A percentile compares a stretch with the other conserved stretches of the same genome.
phyloP scores from a whole-genome alignment of 225 moss, liverwort and hornwort genomes.

The Rhytidiadelphus loreus region DNA sequence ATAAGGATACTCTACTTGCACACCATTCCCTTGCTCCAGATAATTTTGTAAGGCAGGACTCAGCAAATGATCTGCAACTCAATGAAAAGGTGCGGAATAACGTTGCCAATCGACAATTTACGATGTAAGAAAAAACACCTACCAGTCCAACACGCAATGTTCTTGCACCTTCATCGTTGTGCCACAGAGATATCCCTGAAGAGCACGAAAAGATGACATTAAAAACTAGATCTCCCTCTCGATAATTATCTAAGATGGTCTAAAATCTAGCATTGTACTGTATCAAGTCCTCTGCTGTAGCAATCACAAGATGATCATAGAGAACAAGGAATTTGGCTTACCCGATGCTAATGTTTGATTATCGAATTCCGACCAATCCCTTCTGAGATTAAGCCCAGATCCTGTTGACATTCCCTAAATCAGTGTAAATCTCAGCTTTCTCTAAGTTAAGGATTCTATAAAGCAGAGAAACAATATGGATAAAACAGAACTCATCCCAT shows the following conservation, averaged over 20 bases:
- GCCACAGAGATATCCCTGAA: conserved; percentile 44
- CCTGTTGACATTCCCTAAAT: conserved; percentile 7
- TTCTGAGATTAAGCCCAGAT: conserved; percentile 16
- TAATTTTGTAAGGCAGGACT: background rate
- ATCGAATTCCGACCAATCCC: conserved; percentile 3
- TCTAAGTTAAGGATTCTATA: background rate
- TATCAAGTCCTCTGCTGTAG: background rate
- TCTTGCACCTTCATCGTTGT: conserved; percentile 51
- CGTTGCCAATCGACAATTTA: background rate
- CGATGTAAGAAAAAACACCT: background rate
- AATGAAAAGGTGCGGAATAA: background rate
- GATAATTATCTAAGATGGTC: background rate
- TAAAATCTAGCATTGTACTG: background rate
- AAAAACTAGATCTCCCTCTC: background rate
- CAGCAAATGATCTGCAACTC: background rate
- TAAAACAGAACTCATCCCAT: background rate
- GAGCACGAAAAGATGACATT: background rate
- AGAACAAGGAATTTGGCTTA: conserved; percentile 1
- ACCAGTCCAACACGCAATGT: conserved; percentile 56
- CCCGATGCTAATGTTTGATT: conserved; percentile 41
- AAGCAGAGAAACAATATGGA: background rate
- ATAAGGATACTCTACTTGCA: background rate
- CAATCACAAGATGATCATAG: background rate
- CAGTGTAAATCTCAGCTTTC: background rate
- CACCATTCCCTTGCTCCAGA: background rate